A percentile compares a stretch with the other conserved stretches of the same genome.
phyloP scores from a whole-genome alignment of 164 flowering plant species.

The Stephania yunnanensis region DNA sequence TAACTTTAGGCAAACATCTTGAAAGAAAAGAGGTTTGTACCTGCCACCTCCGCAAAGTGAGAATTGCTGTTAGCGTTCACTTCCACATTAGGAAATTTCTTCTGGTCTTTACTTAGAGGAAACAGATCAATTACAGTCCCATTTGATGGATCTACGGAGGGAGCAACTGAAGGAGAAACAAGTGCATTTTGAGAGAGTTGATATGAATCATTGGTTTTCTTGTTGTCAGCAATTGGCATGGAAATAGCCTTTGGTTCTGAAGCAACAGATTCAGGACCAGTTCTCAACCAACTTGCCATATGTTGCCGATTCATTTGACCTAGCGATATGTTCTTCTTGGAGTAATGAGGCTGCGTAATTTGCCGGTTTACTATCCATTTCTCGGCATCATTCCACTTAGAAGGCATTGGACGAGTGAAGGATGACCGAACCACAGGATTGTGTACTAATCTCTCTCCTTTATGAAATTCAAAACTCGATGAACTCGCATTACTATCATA shows the following conservation, averaged over 20 bases:
- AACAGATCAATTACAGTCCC: conserved; percentile 25
- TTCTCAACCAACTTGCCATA: conserved; percentile 47
- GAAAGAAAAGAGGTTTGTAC: conserved; percentile 23
- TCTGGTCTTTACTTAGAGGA: conserved; percentile 42
- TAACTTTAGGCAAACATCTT: too few relatives aligned
- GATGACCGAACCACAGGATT: conserved; percentile 42
- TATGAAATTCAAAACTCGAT: conserved; percentile 64
- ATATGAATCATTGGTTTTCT: conserved; percentile 36
- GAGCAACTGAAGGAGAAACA: conserved; percentile 20
- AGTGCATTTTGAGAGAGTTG: conserved; percentile 26
- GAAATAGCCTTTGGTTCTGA: conserved; percentile 32
- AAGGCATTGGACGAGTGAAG: conserved; percentile 69
- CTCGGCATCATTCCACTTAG: conserved; percentile 96
- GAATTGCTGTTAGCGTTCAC: conserved; percentile 17
- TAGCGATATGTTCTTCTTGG: conserved; percentile 30
- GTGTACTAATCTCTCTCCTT: conserved; percentile 49
- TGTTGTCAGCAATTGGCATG: conserved; percentile 27
- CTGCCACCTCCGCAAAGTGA: conserved; percentile 31
- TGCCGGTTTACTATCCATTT: conserved; percentile 82
- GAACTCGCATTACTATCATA: conserved; percentile 37
- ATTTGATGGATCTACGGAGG: conserved; percentile 22
- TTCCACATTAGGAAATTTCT: conserved; percentile 33
- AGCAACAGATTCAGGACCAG: conserved; percentile 45
- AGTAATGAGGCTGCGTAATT: conserved; percentile 34
- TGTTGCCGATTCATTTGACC: conserved; percentile 29